A percentile compares a stretch with the other conserved stretches of the same genome.
phyloP scores from a whole-genome alignment of 1,284 basidiomycete genomes.

The Malassezia psittaci region DNA sequence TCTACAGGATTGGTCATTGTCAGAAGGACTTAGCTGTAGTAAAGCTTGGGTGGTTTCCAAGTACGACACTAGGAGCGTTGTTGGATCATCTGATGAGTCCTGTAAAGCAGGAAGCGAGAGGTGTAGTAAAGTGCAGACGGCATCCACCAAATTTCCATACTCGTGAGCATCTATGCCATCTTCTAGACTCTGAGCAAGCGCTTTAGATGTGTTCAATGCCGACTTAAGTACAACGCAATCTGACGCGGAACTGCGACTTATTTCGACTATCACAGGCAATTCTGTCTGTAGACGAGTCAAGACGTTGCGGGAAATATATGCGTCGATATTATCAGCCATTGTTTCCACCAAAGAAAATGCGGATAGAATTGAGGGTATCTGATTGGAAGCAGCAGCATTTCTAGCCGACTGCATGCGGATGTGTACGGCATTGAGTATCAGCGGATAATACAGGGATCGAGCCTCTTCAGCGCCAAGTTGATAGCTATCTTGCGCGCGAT shows the following conservation, averaged over 20 bases:
- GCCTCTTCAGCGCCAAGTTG: slow-evolving; percentile 7
- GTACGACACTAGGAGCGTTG: neutral
- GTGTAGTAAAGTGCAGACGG: neutral
- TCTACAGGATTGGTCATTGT: no score
- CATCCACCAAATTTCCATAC: neutral
- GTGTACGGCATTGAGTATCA: slow-evolving; percentile 17
- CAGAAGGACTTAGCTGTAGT: neutral
- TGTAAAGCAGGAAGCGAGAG: neutral
- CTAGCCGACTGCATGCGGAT: slow-evolving; percentile 5
- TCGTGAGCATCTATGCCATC: neutral
- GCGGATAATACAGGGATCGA: slow-evolving; percentile 19
- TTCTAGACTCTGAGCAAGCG: slow-evolving; percentile 10
- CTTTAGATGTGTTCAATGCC: slow-evolving; percentile 16
- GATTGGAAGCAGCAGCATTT: neutral
- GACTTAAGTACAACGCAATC: slow-evolving; percentile 3
- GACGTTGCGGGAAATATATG: slow-evolving; percentile 1
- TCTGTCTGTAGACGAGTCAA: slow-evolving; percentile 6
- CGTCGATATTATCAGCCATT: slow-evolving; percentile 5
- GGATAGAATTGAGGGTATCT: neutral
- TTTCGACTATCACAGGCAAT: slow-evolving; percentile 1
- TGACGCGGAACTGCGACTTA: neutral
- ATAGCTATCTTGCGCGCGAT: slow-evolving; percentile 20
- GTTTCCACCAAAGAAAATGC: slow-evolving; percentile 8
- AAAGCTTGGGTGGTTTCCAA: neutral
- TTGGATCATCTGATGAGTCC: neutral